Evolutionary conservation across 2,329 filamentous ascomycete genomes (phyloP), one percentile per base, ranked within the genome.

Genomic region (Penicillium sp.): DNA sequence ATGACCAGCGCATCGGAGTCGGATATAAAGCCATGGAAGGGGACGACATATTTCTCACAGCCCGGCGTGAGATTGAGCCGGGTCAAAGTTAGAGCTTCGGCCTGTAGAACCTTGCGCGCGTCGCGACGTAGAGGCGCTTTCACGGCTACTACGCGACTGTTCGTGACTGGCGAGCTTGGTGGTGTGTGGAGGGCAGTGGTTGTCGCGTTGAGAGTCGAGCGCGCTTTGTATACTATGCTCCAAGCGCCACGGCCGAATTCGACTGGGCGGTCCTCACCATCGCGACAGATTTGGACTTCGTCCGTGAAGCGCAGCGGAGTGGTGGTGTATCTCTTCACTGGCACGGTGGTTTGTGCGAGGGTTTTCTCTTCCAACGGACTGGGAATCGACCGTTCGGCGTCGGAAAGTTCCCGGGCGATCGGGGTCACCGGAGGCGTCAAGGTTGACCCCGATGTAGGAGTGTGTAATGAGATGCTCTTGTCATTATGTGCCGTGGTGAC

Each of bases 171-270:
- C 13, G 79, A 79, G 52, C 73, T 76, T 16, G 76, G 74, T 46
- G 74, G 72, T 38, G 73, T 76, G 30, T 70, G 52, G 35, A 65
- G 45, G 30, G 57, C 13, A 13, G 37, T 49, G n/a, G 60, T 42
- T 38, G 65, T 37, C 19, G 60, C 10, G 30, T 35, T 54, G 13
- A 65, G 61, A 22, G 54, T 68, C 13, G 72, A 70, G 5, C 63
- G 71, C 11, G 79, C 81, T 62, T 77, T 78, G 68, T 79, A 81
- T 19, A 83, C 81, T 19, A 74, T 76, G 62, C 80, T 82, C 80
- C 80, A 82, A 19, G 74, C 79, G 26, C 81, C 81, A 40, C 73
- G 74, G 26, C 80, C 81, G 55, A 78, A 81, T 56, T 79, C 74
- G 19, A 77, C 54, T 7, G 67, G 71, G 14, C 66, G 67, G 16